Percentiles rank a stretch among this genome's conserved stretches.
Conservation (phyloP, 1,284 basidiomycete genomes). For the Cerrena zonata region DNA sequence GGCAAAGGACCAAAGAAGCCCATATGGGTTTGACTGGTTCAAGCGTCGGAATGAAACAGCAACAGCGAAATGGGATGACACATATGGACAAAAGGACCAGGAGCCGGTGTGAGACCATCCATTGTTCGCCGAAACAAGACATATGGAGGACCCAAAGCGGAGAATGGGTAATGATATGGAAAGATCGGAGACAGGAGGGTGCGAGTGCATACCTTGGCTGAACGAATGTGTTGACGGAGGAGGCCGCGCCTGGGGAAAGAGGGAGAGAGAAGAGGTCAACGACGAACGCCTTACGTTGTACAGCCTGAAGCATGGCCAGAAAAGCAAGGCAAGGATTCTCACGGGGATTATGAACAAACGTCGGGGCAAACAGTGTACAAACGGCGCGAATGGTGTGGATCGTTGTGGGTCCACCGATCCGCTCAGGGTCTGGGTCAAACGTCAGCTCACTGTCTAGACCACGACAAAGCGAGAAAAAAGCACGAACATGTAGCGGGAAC, state of each 20-base stretch:
- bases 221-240: conserved; percentile 63
- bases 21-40: not conserved
- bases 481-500: not conserved
- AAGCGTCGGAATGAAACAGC: not conserved
- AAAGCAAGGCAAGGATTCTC: conserved; percentile 21
- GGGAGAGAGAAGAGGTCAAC: conserved; percentile 24
- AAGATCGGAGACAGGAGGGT: conserved; percentile 1
- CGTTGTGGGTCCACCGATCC: conserved; percentile 26
- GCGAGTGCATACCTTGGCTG: conserved; percentile 36
- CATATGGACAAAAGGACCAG: not conserved
- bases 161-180: not conserved
- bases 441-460: not conserved
- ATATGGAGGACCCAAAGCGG: not conserved
- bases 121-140: conserved; percentile 9
- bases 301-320: conserved; percentile 13
- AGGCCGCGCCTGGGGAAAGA: conserved; percentile 53
- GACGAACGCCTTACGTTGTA: conserved; percentile 11
- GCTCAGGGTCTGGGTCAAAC: conserved; percentile 7
- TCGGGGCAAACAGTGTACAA: conserved; percentile 18
- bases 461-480: not conserved
- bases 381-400: conserved; percentile 14
- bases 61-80: not conserved
- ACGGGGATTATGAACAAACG: conserved; percentile 20
- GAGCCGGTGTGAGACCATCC: not conserved
- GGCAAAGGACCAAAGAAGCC: not conserved